These are phyloP conservation scores for Fusarium sp. DNA, from an alignment of 2,329 filamentous ascomycete genomes.

Conservation along the genomic window DNA sequence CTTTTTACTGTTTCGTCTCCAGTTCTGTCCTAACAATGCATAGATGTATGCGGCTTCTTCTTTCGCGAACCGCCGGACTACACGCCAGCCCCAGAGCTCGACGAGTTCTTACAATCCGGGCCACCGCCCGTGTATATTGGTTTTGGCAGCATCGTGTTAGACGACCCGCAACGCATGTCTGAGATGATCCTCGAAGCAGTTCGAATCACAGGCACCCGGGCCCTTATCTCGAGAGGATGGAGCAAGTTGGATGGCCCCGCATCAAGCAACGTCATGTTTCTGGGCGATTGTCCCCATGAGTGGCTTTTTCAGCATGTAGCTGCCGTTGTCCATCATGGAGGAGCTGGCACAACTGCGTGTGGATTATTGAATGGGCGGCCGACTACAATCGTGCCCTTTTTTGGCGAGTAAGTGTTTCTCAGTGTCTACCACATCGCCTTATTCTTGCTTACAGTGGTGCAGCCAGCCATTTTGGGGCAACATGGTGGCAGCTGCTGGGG, in stretches of 20 bases:
- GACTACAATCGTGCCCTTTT: constrained; percentile 80
- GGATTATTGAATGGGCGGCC: constrained; percentile 75
- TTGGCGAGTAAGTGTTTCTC: constrained; percentile 53
- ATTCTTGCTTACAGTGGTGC: background rate
- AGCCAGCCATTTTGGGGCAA: constrained; percentile 81
- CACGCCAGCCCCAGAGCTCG: constrained; percentile 64
- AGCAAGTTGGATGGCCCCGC: constrained; percentile 72
- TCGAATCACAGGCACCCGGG: constrained; percentile 70
- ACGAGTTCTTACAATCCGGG: constrained; percentile 66
- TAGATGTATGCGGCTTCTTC: constrained; percentile 71
- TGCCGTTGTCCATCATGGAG: constrained; percentile 77
- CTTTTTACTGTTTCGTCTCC: background rate
- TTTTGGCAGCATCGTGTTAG: constrained; percentile 79
- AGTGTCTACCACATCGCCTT: no score
- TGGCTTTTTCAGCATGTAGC: constrained; percentile 75
- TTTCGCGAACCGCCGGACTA: constrained; percentile 70
- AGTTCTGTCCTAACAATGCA: background rate
- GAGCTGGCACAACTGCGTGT: constrained; percentile 79
- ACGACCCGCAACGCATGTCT: constrained; percentile 74
- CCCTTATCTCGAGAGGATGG: constrained; percentile 79
- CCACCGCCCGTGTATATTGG: constrained; percentile 76
- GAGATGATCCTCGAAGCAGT: constrained; percentile 76
- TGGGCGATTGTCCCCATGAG: constrained; percentile 79
- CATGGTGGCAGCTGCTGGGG: constrained; percentile 77
- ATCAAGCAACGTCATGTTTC: constrained; percentile 72